Percentiles rank a stretch among this genome's conserved stretches.
These are phyloP conservation scores for Inga oerstediana DNA, from an alignment of 306 rosid genomes.

Conservation along the genomic window DNA sequence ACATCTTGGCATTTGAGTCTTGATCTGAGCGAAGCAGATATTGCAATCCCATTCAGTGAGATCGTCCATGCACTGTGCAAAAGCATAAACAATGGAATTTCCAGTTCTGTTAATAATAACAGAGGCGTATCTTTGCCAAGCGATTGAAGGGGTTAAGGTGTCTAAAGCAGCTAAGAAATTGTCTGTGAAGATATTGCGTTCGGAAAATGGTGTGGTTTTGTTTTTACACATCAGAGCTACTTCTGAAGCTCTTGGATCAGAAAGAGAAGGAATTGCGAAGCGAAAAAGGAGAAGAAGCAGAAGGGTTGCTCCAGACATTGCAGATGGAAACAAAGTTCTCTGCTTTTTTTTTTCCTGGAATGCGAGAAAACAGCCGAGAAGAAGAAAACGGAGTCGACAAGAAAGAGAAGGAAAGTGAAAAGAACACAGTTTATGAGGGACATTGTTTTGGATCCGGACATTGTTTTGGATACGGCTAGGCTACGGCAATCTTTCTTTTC, in stretches of 20 bases:
- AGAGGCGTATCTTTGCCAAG: conserved; percentile 33
- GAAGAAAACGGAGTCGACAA: neutral
- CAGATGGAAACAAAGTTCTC: neutral
- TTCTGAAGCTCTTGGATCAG: conserved; percentile 59
- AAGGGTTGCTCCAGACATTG: conserved; percentile 21
- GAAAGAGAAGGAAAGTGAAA: neutral
- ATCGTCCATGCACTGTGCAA: conserved; percentile 73
- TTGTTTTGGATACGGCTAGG: too few relatives aligned
- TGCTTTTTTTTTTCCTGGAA: neutral
- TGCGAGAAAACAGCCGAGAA: neutral
- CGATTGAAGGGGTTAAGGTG: conserved; percentile 44
- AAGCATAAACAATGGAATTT: conserved; percentile 52
- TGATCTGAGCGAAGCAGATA: conserved; percentile 67
- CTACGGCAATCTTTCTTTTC: too few relatives aligned
- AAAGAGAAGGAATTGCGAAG: neutral
- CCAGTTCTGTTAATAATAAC: conserved; percentile 47
- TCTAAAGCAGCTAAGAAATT: conserved; percentile 59
- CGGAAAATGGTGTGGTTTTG: conserved; percentile 39
- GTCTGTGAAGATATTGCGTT: conserved; percentile 41
- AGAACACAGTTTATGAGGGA: neutral
- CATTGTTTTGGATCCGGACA: too few relatives aligned
- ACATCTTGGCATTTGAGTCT: conserved; percentile 57
- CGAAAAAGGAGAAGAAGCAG: conserved; percentile 24
- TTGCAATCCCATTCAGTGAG: conserved; percentile 59
- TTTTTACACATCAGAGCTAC: conserved; percentile 60